Conservation (phyloP, 371 early-diverging fungal genomes). For the Rhizopus microsporus region DNA sequence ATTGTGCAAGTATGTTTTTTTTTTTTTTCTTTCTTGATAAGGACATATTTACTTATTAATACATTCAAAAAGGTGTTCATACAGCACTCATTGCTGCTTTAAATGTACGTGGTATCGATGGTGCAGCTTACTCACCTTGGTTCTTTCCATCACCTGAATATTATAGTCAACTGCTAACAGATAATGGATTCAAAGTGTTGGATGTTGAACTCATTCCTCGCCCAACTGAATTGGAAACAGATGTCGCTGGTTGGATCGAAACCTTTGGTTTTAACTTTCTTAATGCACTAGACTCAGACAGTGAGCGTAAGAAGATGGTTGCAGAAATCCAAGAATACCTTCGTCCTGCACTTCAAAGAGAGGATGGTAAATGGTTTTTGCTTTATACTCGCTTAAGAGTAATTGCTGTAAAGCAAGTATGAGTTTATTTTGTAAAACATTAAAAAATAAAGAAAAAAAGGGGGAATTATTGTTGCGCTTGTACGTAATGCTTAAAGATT, state of each 20-base stretch:
- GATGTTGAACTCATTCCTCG: slow-evolving; percentile 55
- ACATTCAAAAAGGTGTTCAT: slow-evolving; percentile 45
- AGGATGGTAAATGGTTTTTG: slow-evolving; percentile 59
- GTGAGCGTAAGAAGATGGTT: slow-evolving; percentile 40
- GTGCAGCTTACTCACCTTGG: slow-evolving; percentile 62
- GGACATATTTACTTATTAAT: neutral
- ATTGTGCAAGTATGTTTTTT: slow-evolving; percentile 34
- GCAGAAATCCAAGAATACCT: slow-evolving; percentile 57
- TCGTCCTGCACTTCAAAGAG: slow-evolving; percentile 45
- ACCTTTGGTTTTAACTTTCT: slow-evolving; percentile 67
- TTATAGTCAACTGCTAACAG: slow-evolving; percentile 56
- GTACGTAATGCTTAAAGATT: slow-evolving; percentile 19
- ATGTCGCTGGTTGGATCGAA: slow-evolving; percentile 67
- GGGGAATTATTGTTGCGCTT: neutral
- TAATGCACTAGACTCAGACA: slow-evolving; percentile 33
- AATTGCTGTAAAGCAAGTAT: slow-evolving; percentile 27
- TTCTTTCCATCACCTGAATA: slow-evolving; percentile 62
- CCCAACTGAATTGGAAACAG: slow-evolving; percentile 55
- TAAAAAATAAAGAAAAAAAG: slow-evolving; percentile 3
- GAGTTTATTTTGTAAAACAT: neutral
- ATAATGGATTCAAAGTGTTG: slow-evolving; percentile 58
- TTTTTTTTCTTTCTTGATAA: neutral
- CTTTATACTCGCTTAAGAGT: slow-evolving; percentile 63
- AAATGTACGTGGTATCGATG: slow-evolving; percentile 56
- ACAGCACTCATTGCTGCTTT: slow-evolving; percentile 58